Evolutionary conservation across 257 asterid genomes (phyloP).

Genomic region (Mitragyna speciosa): DNA sequence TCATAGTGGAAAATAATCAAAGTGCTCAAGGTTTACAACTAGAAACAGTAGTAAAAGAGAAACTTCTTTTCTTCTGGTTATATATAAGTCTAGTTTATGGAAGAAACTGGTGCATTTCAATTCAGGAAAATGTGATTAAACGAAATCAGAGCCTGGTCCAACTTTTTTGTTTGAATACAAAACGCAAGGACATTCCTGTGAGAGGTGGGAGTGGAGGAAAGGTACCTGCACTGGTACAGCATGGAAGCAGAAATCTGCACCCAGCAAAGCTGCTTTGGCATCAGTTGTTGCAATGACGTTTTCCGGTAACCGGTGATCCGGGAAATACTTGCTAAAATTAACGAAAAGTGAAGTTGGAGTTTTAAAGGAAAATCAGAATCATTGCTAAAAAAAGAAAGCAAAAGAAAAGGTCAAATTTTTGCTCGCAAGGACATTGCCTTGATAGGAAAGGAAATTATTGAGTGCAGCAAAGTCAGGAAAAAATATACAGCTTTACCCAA

Average conservation of each 20-base stretch:
- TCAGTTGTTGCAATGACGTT: conserved; percentile 78
- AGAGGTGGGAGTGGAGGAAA: neutral
- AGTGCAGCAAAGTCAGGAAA: neutral
- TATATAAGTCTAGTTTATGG: neutral
- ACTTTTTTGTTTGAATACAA: neutral
- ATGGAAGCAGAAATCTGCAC: conserved; percentile 90
- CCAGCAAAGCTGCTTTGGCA: conserved; percentile 74
- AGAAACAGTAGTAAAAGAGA: neutral
- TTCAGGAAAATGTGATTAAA: neutral
- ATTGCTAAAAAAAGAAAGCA: neutral
- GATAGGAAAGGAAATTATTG: neutral
- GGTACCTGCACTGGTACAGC: conserved; percentile 93
- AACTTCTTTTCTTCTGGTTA: neutral
- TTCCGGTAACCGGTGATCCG: conserved; percentile 66
- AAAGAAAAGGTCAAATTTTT: neutral
- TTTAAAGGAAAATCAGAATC: neutral
- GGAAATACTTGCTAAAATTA: conserved; percentile 69
- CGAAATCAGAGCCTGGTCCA: neutral
- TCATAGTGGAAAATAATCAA: neutral
- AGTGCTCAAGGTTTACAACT: neutral
- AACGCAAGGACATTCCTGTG: too few relatives aligned
- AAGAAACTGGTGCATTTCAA: neutral
- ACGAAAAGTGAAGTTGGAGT: conserved; percentile 11
- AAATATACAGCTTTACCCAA: neutral
- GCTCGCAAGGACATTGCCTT: neutral